Percentiles rank a stretch among this genome's conserved stretches.
phyloP scores from a whole-genome alignment of 345 rosid genomes.

The Streptanthus diversifolius region DNA sequence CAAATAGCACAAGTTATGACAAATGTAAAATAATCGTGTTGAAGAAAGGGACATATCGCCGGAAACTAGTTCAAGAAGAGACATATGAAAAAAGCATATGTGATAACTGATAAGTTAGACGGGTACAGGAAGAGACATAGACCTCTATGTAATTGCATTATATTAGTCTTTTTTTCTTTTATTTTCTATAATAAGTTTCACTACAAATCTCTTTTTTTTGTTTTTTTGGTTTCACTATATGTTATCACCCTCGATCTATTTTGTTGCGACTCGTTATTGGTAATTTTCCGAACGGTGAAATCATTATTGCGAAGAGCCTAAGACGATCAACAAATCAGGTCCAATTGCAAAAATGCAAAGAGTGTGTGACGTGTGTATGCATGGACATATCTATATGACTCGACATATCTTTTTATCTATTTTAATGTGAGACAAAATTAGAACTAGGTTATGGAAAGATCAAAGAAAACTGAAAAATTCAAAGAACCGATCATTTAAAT shows the following conservation, averaged over 20 bases:
- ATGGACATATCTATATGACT: conserved; percentile 25
- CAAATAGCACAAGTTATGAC: neutral
- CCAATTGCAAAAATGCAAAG: conserved; percentile 12
- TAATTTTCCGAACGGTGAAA: neutral
- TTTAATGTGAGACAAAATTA: conserved; percentile 32
- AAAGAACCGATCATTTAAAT: conserved; percentile 4
- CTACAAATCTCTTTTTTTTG: too few relatives aligned
- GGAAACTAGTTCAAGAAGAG: neutral
- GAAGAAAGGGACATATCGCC: neutral
- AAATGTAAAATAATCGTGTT: neutral
- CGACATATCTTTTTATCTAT: conserved; percentile 6
- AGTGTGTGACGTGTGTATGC: conserved; percentile 27
- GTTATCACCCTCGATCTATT: neutral
- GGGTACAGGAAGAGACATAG: neutral
- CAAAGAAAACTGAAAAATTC: conserved; percentile 8
- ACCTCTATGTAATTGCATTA: neutral
- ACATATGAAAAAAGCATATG: neutral
- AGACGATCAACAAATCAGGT: neutral
- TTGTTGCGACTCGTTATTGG: neutral
- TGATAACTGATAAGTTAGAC: neutral
- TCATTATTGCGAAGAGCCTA: neutral
- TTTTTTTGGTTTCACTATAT: neutral
- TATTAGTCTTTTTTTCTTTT: neutral
- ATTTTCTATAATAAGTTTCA: neutral
- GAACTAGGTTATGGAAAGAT: conserved; percentile 8